These are phyloP conservation scores for Malbranchea zuffiana DNA, from an alignment of 2,329 filamentous ascomycete species.

Conservation along the genomic window DNA sequence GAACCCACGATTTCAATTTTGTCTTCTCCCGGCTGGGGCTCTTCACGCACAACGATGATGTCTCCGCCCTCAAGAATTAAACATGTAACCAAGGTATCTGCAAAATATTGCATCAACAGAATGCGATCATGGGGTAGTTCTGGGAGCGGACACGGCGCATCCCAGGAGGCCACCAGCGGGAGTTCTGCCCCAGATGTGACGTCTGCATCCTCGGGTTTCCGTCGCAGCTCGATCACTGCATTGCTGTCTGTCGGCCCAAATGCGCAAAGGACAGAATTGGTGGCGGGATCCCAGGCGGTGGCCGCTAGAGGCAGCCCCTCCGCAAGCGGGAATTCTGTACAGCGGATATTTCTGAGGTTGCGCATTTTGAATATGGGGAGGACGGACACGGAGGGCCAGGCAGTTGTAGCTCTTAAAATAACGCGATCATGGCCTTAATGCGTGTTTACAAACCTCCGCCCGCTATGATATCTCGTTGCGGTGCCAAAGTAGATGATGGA, in stretches of 20 bases:
- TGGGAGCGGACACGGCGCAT: conserved; percentile 69
- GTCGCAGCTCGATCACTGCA: conserved; percentile 61
- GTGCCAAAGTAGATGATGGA: too few species aligned
- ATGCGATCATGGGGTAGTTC: conserved; percentile 65
- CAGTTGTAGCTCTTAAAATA: too few species aligned
- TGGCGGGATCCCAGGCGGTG: conserved; percentile 73
- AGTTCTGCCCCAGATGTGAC: conserved; percentile 35
- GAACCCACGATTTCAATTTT: conserved; percentile 92
- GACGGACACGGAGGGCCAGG: neutral
- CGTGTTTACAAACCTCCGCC: too few species aligned
- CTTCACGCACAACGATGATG: conserved; percentile 73
- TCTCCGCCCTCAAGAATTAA: conserved; percentile 83
- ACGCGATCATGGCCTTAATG: too few species aligned
- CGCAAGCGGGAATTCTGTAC: conserved; percentile 53
- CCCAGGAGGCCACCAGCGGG: conserved; percentile 66
- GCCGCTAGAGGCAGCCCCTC: conserved; percentile 57
- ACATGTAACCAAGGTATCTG: conserved; percentile 65
- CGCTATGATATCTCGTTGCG: too few species aligned
- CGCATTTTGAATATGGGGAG: conserved; percentile 49
- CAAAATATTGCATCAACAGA: conserved; percentile 72
- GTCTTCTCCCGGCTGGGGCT: conserved; percentile 54
- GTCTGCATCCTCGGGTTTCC: conserved; percentile 30
- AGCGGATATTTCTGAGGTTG: conserved; percentile 71
- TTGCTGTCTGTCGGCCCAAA: conserved; percentile 66
- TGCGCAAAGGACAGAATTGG: conserved; percentile 67